Evolutionary conservation across 2,329 filamentous ascomycete genomes (phyloP), one percentile per base, ranked within the genome.

Genomic region (Paecilomyces dactylethromorphus): DNA sequence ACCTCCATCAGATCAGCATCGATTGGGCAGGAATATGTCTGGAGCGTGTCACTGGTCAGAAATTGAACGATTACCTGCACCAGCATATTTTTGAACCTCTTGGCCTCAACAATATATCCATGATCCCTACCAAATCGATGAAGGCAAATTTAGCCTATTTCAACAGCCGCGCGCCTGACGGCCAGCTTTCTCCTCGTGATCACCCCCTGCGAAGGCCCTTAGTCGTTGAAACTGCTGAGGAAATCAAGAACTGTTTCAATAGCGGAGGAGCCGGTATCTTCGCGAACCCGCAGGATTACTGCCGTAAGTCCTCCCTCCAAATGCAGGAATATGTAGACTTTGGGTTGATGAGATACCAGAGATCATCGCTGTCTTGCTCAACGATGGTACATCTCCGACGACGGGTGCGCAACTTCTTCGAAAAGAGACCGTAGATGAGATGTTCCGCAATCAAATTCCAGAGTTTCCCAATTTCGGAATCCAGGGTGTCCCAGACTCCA

Each of bases 371-470:
- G 78, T 81, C 0, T 73, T 91, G 1, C 73, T 90, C 26, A 90
- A 90, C 67, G 75, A 87, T 60, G 87, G 88, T 53, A 82, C 75
- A 0, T 85, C 81, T 33, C 83, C 87, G 0, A 76, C 65, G 0
- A 89, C 84, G 0, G 80, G 81, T 1, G 68, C 70, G 0, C 75
- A 77, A 56, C 80, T 90, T 32, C 76, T 90, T 6, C 74, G 77
- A 21, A 76, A 79, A 15, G 74, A 79, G 31, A 88, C 85, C 0
- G 81, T 90, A 0, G 78, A 86, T 12, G 71, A 81, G 32, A 87
- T 90, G 83, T 89, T 86, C 69, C 76, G 75, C 58, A 89, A 90
- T 67, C 85, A 86, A 62, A 81, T 87, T 55, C 78, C 82, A 0
- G 60, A 80, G 1, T 78, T 82, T 54, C 83, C 84, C 0, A 66